Evolutionary conservation across 768 basidiomycete genomes (phyloP), one percentile per base, ranked within the genome.

Genomic region (Botryobasidium botryosum): DNA sequence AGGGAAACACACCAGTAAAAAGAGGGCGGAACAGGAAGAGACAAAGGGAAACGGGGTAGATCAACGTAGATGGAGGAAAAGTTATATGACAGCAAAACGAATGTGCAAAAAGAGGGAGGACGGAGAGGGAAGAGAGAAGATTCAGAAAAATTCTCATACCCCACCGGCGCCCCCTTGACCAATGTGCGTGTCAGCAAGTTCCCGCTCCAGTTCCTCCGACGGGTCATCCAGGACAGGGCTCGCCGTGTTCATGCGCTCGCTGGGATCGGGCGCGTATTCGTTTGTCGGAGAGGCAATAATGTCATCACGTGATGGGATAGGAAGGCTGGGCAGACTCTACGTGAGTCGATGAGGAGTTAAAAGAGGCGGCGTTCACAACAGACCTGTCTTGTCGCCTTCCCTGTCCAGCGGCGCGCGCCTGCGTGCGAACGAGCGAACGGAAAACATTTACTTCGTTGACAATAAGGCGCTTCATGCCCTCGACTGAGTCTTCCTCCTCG

Each of bases 381-480:
- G 20, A 23, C 82, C 76, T 83, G 50, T 84, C 82, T 58, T 84
- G 79, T 42, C 77, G 67, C 41, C 79, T 76, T 37, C 81, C 72
- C 57, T 82, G 80, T 4, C 75, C 75, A 7, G 74, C 65, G 1
- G 73, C 74, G 29, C 81, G 67, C 10, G 80, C 75, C 55, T 90
- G 86, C n/a, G 72, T 69, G 45, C 92, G 74, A 6, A 97, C 91
- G 58, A 90, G 78, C 6, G 79, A 71, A 29, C 94, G 76, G 75
- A 99, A 97, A 10, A 70, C 59, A 49, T 75, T 76, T 31, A 96
- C 92, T 61, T 97, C 91, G 24, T 91, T 75, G 20, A 97, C 76
- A 53, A 99, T 99, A 58, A 97, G 62, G 51, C 73, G 75, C 63
- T 92, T 86, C 94, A 99, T 99, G 6, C 94, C 94, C 36, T 92